Evolutionary conservation across 176 grass and related monocot genomes (phyloP), one percentile per base, ranked within the genome.

Genomic region (Avena insularis): DNA sequence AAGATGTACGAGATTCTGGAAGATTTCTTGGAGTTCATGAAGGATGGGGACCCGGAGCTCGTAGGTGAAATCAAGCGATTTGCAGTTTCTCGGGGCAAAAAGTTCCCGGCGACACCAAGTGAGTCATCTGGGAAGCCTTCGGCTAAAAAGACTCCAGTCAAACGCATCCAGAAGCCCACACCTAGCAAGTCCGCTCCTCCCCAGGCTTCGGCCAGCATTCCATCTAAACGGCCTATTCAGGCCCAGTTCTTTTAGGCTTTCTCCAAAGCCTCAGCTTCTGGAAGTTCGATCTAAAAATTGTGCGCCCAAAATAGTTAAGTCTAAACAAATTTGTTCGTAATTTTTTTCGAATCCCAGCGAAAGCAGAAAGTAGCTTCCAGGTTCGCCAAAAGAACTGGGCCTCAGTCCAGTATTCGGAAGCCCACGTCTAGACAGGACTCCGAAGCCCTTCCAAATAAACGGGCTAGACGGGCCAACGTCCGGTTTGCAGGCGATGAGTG

Each of bases 241-340:
- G 50, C 12, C 2, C 9, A 2, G n/a, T n/a, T n/a, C n/a, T n/a
- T n/a, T n/a, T n/a, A n/a, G n/a, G n/a, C n/a, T n/a, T n/a, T n/a
- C n/a, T n/a, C n/a, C n/a, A n/a, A n/a, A n/a, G n/a, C n/a, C n/a
- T n/a, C n/a, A n/a, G n/a, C n/a, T n/a, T n/a, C n/a, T n/a, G n/a
- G n/a, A n/a, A n/a, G n/a, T n/a, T n/a, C n/a, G n/a, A n/a, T n/a
- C n/a, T n/a, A n/a, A n/a, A n/a, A n/a, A n/a, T n/a, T 94, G 40
- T 59, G 40, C 91, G 50, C 86, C 91, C 67, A 91, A 91, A 89
- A n/a, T n/a, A n/a, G n/a, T n/a, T n/a, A n/a, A n/a, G n/a, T n/a
- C n/a, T n/a, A n/a, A n/a, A n/a, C n/a, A n/a, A n/a, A n/a, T n/a
- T n/a, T n/a, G n/a, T n/a, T n/a, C n/a, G n/a, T n/a, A n/a, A n/a